phyloP scores from a whole-genome alignment of 2,329 filamentous ascomycete species.

The Blastomyces gilchristii region DNA sequence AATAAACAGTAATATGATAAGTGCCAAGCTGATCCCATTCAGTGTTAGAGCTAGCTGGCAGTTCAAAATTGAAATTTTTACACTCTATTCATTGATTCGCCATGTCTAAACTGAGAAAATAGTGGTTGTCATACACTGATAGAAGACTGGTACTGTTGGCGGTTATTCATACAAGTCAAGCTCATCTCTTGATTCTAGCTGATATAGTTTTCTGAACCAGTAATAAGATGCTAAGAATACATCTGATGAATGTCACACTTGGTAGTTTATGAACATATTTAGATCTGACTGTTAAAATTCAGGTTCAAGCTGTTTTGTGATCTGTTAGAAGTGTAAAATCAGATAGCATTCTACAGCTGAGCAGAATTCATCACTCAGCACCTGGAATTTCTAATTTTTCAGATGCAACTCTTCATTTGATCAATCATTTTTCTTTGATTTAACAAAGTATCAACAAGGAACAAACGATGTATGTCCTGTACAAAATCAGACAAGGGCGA shows the following conservation, averaged over 20 bases:
- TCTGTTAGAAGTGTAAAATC: neutral
- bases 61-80: too few relatives aligned
- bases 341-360: neutral
- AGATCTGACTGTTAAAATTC: neutral
- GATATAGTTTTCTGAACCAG: neutral
- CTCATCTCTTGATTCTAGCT: neutral
- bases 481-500: too few relatives aligned
- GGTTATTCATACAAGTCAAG: too few relatives aligned
- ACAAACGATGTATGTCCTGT: neutral
- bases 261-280: neutral
- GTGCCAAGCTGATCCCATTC: too few relatives aligned
- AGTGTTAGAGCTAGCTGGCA: too few relatives aligned
- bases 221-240: neutral
- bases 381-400: neutral
- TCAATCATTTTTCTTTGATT: neutral
- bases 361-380: neutral
- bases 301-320: conserved; percentile 1
- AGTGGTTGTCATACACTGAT: too few relatives aligned
- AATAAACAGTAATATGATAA: too few relatives aligned
- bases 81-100: too few relatives aligned
- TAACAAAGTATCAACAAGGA: neutral
- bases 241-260: neutral
- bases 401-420: neutral
- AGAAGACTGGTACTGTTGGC: too few relatives aligned
- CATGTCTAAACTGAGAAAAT: too few relatives aligned